Evolutionary conservation across 1,284 basidiomycete species (phyloP).

Genomic region (Trichosporon ovoides): DNA sequence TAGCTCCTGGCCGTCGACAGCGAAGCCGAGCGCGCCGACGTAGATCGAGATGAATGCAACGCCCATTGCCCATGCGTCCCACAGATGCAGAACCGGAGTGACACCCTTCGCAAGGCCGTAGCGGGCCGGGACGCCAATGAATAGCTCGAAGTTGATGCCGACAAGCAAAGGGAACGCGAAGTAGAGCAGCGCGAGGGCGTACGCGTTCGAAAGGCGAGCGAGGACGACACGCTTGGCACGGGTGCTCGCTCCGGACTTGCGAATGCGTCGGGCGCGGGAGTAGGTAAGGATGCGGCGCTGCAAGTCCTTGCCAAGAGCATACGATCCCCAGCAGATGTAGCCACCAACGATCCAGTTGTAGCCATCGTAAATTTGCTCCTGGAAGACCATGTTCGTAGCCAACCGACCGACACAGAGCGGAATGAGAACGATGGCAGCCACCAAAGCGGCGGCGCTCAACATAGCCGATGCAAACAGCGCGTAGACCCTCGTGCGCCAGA

Average conservation of each 20-base stretch:
- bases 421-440: conserved; percentile 46
- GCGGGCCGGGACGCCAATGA: conserved; percentile 66
- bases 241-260: conserved; percentile 40
- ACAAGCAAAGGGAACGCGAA: conserved; percentile 67
- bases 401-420: conserved; percentile 67
- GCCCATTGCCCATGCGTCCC: conserved; percentile 63
- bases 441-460: neutral
- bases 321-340: conserved; percentile 68
- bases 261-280: conserved; percentile 63
- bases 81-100: conserved; percentile 63
- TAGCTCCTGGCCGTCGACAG: conserved; percentile 9
- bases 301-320: conserved; percentile 51
- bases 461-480: conserved; percentile 17
- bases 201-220: conserved; percentile 59
- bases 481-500: conserved; percentile 67
- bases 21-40: conserved; percentile 21
- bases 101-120: conserved; percentile 57
- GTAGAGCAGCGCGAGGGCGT: conserved; percentile 63
- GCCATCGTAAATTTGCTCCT: conserved; percentile 70
- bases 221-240: conserved; percentile 52
- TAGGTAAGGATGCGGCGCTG: conserved; percentile 56
- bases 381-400: conserved; percentile 59
- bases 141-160: conserved; percentile 68
- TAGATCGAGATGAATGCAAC: conserved; percentile 23
- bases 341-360: conserved; percentile 77